Percentiles rank a stretch among this genome's conserved stretches.
phyloP scores from a whole-genome alignment of 768 basidiomycete genomes.

The Rhodosporidiobolus odoratus region DNA sequence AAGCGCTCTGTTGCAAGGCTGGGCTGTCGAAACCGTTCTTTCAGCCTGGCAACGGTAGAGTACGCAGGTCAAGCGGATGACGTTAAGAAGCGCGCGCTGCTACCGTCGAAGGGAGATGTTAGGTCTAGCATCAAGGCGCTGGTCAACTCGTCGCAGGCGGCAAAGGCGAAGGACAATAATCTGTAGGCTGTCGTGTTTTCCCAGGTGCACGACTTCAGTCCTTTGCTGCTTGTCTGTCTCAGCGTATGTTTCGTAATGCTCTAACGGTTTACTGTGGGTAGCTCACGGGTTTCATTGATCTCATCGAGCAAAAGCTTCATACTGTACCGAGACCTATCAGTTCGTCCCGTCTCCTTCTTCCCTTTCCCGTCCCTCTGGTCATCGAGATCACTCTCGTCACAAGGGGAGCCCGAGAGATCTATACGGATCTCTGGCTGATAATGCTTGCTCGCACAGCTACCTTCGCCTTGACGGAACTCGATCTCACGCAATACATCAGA shows the following conservation, averaged over 20 bases:
- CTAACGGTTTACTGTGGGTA: constrained; percentile 47
- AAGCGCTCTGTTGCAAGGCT: constrained; percentile 40
- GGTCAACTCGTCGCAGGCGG: constrained; percentile 62
- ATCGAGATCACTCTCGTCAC: no score
- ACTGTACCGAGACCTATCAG: constrained; percentile 63
- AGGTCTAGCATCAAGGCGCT: constrained; percentile 87
- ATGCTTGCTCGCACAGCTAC: constrained; percentile 18
- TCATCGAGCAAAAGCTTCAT: constrained; percentile 66
- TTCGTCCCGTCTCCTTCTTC: constrained; percentile 43
- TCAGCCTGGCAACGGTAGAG: constrained; percentile 27
- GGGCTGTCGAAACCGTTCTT: constrained; percentile 24
- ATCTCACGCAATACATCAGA: constrained; percentile 72
- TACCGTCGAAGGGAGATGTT: constrained; percentile 74
- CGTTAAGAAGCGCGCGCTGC: constrained; percentile 45
- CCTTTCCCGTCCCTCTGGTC: no score
- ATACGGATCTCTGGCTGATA: no score
- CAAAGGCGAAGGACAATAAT: constrained; percentile 56
- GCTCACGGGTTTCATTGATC: constrained; percentile 78
- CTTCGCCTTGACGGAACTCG: constrained; percentile 89
- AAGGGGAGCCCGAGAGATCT: no score
- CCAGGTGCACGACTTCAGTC: constrained; percentile 25
- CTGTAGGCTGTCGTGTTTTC: constrained; percentile 80
- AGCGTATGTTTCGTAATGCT: background rate
- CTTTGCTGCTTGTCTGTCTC: background rate
- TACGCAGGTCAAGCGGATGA: constrained; percentile 2